phyloP scores from a whole-genome alignment of 495 filamentous ascomycete genomes.

The Chaetomium fimeti region DNA sequence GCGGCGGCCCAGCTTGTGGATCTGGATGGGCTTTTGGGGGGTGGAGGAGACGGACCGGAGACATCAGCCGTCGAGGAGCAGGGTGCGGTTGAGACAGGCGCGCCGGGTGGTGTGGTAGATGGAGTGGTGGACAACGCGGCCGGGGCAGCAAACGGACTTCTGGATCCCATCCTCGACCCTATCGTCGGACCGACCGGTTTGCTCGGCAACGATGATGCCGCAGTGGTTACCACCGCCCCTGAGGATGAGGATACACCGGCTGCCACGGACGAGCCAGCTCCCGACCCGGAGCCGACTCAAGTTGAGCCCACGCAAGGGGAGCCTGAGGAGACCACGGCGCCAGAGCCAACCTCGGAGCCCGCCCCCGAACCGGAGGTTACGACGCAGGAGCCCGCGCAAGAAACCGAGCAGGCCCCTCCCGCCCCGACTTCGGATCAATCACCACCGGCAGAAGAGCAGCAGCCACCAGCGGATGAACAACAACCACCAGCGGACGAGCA shows the following conservation, averaged over 20 bases:
- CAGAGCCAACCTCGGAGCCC: conserved; percentile 10
- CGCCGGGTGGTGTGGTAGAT: background rate
- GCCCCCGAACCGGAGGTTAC: conserved; percentile 3
- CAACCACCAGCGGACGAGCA: too few species aligned
- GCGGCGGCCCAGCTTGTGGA: conserved; percentile 28
- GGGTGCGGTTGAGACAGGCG: background rate
- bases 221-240: background rate
- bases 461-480: too few species aligned
- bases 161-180: conserved; percentile 15
- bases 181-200: conserved; percentile 9
- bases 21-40: conserved; percentile 19
- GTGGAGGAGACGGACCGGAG: background rate
- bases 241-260: background rate
- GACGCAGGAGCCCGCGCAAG: conserved; percentile 8
- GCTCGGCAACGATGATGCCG: background rate
- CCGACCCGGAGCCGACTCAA: conserved; percentile 15
- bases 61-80: conserved; percentile 5
- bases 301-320: conserved; percentile 12
- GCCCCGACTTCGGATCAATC: background rate
- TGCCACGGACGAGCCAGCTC: background rate
- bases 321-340: conserved; percentile 18
- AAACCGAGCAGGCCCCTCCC: background rate
- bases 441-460: conserved; percentile 5
- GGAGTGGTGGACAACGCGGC: background rate
- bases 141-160: conserved; percentile 3